phyloP scores from a whole-genome alignment of 2,329 filamentous ascomycete species.

The Aspergillus ochraceoroseus region DNA sequence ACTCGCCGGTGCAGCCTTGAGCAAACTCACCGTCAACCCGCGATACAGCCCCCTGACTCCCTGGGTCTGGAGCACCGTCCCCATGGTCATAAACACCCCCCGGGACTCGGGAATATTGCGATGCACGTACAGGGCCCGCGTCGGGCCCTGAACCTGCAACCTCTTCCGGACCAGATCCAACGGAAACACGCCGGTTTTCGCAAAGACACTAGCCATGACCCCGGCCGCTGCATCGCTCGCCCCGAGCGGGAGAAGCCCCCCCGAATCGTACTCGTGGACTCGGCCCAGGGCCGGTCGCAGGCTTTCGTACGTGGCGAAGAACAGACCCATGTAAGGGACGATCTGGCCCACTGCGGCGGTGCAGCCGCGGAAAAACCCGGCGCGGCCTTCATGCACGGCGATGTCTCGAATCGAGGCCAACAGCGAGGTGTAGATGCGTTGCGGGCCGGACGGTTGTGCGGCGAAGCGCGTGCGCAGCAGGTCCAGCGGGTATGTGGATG shows the following conservation, averaged over 20 bases:
- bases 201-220: constrained; percentile 68
- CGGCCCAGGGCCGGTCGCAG: constrained; percentile 56
- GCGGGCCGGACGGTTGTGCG: constrained; percentile 66
- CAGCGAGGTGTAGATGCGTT: constrained; percentile 73
- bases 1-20: constrained; percentile 91
- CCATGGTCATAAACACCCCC: constrained; percentile 62
- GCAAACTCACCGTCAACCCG: constrained; percentile 77
- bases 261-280: constrained; percentile 25
- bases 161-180: constrained; percentile 89
- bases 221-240: constrained; percentile 80
- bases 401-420: constrained; percentile 67
- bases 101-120: constrained; percentile 81
- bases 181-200: constrained; percentile 89
- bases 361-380: constrained; percentile 84
- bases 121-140: constrained; percentile 70
- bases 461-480: constrained; percentile 90
- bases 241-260: constrained; percentile 57
- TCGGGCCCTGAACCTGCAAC: constrained; percentile 92
- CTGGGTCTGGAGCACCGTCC: constrained; percentile 64
- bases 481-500: constrained; percentile 85
- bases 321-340: constrained; percentile 93
- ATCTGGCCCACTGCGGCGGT: constrained; percentile 79
- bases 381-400: constrained; percentile 63
- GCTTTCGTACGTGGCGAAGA: constrained; percentile 84
- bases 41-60: constrained; percentile 78